Evolutionary conservation across 169 alveolate genomes (phyloP), one percentile per base, ranked within the genome.

Genomic region (Plasmodium billcollinsi): DNA sequence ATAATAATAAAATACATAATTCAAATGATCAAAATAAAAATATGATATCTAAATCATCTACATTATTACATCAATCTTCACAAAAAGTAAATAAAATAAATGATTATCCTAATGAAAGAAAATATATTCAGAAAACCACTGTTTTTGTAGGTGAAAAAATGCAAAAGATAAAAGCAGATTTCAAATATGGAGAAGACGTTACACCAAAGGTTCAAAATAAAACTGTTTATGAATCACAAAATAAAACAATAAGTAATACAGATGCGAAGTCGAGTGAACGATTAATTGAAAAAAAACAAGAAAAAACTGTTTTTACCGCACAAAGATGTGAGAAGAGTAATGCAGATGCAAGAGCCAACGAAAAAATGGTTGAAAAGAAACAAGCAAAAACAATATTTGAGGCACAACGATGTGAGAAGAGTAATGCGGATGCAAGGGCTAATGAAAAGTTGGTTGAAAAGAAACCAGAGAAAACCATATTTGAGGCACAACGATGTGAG

Each of bases 131-230:
- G 15, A 70, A 58, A 58, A 70, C 71, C 12, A 83, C 91, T 0
- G 78, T 83, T 20, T 83, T 83, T 56, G 91, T 83, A 0, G 91
- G 91, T 5, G 91, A 83, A 33, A 83, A 83, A 63, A 58, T 83
- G 29, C 91, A 83, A 50, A 83, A 83, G 62, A 49, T 47, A 3
- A 83, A 83, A 18, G 91, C 91, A 0, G 91, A 83, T 70, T 83
- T 83, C 18, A 83, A 70, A 63, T 83, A 83, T 72, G 91, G 91
- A 0, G 91, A 83, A 72, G 91, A 70, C n/a, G 50, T 65, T 56
- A 54, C 58, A 4, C 12, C 9, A 11, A 83, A 69, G 20, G 18
- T 29, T 7, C 69, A 62, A 6, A 15, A 18, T 14, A 8, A 20
- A 15, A 43, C 86, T 1, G 50, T 52, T 1, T 73, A 39, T 73